These are phyloP conservation scores for Nematocida sp. DNA, from an alignment of 371 early-diverging fungal species.

Conservation along the genomic window DNA sequence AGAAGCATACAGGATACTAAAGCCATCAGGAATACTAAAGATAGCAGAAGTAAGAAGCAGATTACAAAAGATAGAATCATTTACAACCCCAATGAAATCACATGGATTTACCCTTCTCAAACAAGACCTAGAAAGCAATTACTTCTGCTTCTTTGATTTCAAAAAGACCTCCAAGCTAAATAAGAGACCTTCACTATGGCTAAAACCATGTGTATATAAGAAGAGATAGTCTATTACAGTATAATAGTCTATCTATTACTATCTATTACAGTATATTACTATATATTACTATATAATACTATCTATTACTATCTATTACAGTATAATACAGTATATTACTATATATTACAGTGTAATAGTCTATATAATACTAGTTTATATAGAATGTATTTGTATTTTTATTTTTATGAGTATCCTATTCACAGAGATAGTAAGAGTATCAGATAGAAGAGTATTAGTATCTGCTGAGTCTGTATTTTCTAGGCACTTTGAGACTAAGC, in stretches of 20 bases:
- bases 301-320: no score
- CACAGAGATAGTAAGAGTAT: slow-evolving; percentile 42
- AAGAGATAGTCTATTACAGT: slow-evolving; percentile 53
- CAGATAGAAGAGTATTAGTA: slow-evolving; percentile 42
- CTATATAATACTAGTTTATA: not conserved
- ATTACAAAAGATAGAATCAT: slow-evolving; percentile 49
- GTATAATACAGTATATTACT: no score
- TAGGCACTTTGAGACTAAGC: slow-evolving; percentile 38
- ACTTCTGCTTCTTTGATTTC: slow-evolving; percentile 62
- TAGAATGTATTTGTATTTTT: slow-evolving; percentile 11
- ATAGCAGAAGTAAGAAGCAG: slow-evolving; percentile 63
- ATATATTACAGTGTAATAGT: not conserved
- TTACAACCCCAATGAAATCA: slow-evolving; percentile 50
- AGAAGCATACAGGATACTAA: slow-evolving; percentile 81
- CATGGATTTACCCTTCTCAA: slow-evolving; percentile 58
- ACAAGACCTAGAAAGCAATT: slow-evolving; percentile 57
- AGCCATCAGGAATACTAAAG: slow-evolving; percentile 67
- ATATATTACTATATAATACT: no score
- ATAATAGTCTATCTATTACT: not conserved
- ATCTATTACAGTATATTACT: no score
- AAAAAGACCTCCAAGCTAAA: slow-evolving; percentile 41
- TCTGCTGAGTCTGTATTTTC: slow-evolving; percentile 47
- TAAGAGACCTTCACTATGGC: slow-evolving; percentile 41
- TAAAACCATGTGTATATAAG: slow-evolving; percentile 63
- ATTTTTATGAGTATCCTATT: slow-evolving; percentile 37